A percentile compares a stretch with the other conserved stretches of the same genome.
Conservation (phyloP, 208 protist genomes). For the Trypanosoma platydactyli region DNA sequence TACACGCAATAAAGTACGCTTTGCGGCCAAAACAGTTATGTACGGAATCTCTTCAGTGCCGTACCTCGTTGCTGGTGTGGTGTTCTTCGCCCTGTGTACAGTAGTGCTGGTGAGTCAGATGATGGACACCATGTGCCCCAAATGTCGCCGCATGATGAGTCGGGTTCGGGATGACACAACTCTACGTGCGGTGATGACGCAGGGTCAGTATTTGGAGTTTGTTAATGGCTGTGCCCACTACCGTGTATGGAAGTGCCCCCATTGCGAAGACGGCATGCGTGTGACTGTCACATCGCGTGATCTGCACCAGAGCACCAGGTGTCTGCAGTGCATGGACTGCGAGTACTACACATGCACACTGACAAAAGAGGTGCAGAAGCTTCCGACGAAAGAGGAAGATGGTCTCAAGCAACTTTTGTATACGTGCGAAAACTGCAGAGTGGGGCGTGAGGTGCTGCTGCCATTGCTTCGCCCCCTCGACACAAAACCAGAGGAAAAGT, state of each 20-base stretch:
- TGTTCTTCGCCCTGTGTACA: constrained; percentile 65
- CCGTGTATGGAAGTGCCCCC: constrained; percentile 78
- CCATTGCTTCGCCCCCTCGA: constrained; percentile 77
- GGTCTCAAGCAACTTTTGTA: constrained; percentile 79
- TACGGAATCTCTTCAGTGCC: constrained; percentile 64
- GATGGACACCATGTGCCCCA: constrained; percentile 75
- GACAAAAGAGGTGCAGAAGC: constrained; percentile 71
- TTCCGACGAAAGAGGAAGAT: constrained; percentile 80
- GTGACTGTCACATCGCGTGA: constrained; percentile 75
- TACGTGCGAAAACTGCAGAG: constrained; percentile 75
- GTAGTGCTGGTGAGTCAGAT: constrained; percentile 66
- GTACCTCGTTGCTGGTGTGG: constrained; percentile 53
- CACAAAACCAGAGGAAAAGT: constrained; percentile 59
- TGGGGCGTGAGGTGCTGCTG: constrained; percentile 74
- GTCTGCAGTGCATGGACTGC: constrained; percentile 86
- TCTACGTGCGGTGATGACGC: constrained; percentile 58
- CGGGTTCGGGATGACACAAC: constrained; percentile 73
- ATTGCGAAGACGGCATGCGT: constrained; percentile 47
- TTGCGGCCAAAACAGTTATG: constrained; percentile 52
- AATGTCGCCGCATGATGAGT: constrained; percentile 69
- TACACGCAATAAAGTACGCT: constrained; percentile 70
- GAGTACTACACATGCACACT: constrained; percentile 83
- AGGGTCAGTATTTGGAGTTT: constrained; percentile 75
- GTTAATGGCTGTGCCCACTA: constrained; percentile 81
- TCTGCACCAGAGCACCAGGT: constrained; percentile 76